Evolutionary conservation across 192 early-diverging fungal species (phyloP).

Genomic region (Gryganskiella cystojenkinii): DNA sequence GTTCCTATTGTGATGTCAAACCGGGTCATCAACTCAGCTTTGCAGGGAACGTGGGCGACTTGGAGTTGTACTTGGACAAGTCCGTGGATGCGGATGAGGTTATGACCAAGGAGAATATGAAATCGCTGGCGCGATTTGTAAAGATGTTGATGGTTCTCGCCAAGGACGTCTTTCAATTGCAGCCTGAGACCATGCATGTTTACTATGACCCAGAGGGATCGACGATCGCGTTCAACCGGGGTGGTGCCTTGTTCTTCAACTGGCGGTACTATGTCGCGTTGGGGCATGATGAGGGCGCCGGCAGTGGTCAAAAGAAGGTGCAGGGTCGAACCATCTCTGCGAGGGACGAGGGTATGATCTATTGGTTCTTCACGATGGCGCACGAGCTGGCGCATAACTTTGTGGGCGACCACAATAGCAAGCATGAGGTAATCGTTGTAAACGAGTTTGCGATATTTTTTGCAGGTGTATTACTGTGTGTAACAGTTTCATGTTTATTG

Average conservation of each 20-base stretch:
- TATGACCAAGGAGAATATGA: conserved; percentile 47
- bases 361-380: conserved; percentile 88
- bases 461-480: background rate
- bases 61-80: conserved; percentile 53
- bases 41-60: conserved; percentile 42
- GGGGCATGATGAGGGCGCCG: conserved; percentile 58
- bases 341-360: conserved; percentile 60
- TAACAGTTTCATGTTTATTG: background rate
- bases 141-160: conserved; percentile 53
- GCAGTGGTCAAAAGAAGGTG: conserved; percentile 10
- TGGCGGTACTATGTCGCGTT: conserved; percentile 78
- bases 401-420: conserved; percentile 70
- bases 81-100: conserved; percentile 52
- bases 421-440: conserved; percentile 82
- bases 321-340: conserved; percentile 37
- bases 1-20: conserved; percentile 63
- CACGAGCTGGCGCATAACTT: conserved; percentile 90
- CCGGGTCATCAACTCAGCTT: conserved; percentile 61
- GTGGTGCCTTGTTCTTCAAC: conserved; percentile 85
- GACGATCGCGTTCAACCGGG: conserved; percentile 86
- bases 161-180: conserved; percentile 73
- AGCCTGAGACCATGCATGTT: conserved; percentile 69
- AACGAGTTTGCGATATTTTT: background rate
- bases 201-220: conserved; percentile 78
- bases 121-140: conserved; percentile 53